Evolutionary conservation across 352 stramenopile species (phyloP).

Genomic region (Phytophthora fragariae): DNA sequence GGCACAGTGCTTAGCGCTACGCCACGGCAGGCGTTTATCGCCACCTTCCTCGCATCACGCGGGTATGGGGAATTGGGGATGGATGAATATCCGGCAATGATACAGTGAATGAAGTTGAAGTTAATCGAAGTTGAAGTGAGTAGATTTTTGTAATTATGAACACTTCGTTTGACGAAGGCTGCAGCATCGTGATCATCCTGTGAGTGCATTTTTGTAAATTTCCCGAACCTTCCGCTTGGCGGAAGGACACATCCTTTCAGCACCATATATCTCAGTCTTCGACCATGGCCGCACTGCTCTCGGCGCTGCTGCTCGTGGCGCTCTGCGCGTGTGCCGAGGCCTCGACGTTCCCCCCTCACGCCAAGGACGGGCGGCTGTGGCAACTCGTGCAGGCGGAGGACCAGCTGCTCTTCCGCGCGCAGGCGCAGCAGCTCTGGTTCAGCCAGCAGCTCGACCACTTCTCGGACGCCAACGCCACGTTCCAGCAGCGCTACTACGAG

Average conservation of each 20-base stretch:
- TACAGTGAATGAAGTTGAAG: neutral
- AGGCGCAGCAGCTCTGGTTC: constrained; percentile 67
- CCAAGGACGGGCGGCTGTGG: constrained; percentile 61
- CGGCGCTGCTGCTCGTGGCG: constrained; percentile 23
- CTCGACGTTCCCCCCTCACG: constrained; percentile 47
- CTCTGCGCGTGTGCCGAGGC: constrained; percentile 7
- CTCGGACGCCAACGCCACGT: constrained; percentile 45
- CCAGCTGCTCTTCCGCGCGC: constrained; percentile 49
- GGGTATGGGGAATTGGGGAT: too few species aligned
- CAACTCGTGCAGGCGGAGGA: constrained; percentile 59
- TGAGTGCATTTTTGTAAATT: too few species aligned
- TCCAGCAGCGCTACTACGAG: constrained; percentile 84
- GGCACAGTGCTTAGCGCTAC: too few species aligned
- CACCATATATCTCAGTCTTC: constrained; percentile 24
- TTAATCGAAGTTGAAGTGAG: constrained; percentile 1
- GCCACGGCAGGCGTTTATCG: too few species aligned
- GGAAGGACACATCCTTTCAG: constrained; percentile 4
- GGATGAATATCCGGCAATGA: too few species aligned
- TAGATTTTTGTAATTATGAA: too few species aligned
- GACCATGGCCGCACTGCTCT: constrained; percentile 19
- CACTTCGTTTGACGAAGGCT: too few species aligned
- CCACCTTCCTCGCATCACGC: too few species aligned
- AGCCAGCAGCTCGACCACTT: constrained; percentile 79
- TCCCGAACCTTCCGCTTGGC: too few species aligned
- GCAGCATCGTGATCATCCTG: too few species aligned